phyloP scores from a whole-genome alignment of 192 early-diverging fungal genomes.

The Coemansia sp. region DNA sequence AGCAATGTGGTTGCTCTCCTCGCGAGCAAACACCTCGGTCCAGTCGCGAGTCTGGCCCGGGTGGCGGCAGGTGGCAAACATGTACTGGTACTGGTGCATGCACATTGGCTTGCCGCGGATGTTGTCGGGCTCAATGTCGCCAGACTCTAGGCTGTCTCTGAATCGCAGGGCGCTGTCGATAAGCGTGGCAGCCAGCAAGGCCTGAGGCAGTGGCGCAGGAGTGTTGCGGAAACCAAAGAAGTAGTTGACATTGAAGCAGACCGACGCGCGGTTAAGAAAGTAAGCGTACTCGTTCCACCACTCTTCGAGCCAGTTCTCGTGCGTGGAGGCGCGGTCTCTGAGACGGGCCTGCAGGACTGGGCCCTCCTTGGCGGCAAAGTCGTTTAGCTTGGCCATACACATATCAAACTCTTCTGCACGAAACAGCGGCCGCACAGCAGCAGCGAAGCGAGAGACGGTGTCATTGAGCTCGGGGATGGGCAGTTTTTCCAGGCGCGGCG shows the following conservation, averaged over 20 bases:
- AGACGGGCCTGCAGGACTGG: slow-evolving; percentile 57
- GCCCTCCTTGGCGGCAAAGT: slow-evolving; percentile 52
- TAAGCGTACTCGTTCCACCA: slow-evolving; percentile 61
- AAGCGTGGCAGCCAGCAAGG: slow-evolving; percentile 64
- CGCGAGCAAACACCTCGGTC: slow-evolving; percentile 64
- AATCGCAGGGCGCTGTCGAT: slow-evolving; percentile 68
- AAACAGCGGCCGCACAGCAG: slow-evolving; percentile 56
- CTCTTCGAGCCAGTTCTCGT: slow-evolving; percentile 55
- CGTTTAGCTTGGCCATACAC: slow-evolving; percentile 51
- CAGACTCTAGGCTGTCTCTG: slow-evolving; percentile 60
- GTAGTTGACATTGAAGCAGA: slow-evolving; percentile 58
- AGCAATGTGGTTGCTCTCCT: slow-evolving; percentile 71
- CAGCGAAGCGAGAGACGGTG: slow-evolving; percentile 57
- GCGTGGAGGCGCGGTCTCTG: slow-evolving; percentile 33
- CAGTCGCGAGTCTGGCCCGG: slow-evolving; percentile 67
- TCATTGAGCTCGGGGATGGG: slow-evolving; percentile 62
- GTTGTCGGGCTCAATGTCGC: slow-evolving; percentile 70
- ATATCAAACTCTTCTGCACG: slow-evolving; percentile 54
- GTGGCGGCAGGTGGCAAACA: slow-evolving; percentile 84
- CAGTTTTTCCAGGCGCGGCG: slow-evolving; percentile 44
- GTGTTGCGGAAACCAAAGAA: slow-evolving; percentile 58
- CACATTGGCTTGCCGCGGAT: slow-evolving; percentile 72
- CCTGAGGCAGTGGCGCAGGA: slow-evolving; percentile 34
- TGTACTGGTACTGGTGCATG: slow-evolving; percentile 82
- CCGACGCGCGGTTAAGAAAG: slow-evolving; percentile 55